Evolutionary conservation across 495 filamentous ascomycete species (phyloP), one percentile per base, ranked within the genome.

Genomic region (Parathielavia hyrcaniae): DNA sequence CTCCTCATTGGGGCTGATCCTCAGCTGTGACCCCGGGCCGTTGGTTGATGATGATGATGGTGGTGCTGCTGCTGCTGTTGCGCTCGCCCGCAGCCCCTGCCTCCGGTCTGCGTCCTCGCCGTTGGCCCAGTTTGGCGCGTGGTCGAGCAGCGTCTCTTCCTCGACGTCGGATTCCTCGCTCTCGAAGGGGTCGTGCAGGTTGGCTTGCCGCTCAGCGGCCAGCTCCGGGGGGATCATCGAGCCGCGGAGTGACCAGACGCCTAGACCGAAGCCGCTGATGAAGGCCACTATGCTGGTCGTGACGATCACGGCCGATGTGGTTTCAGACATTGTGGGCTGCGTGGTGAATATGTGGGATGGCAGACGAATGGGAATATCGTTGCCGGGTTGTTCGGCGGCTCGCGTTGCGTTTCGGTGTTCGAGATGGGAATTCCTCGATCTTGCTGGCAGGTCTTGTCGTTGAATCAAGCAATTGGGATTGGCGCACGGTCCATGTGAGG

Each of bases 241-340:
- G 32, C 80, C 80, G 17, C 73, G 68, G 43, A 78, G 73, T 10
- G 79, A 71, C 61, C 73, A 78, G 59, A 81, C 62, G 54, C 78
- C 80, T 9, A 83, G 67, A 40, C 82, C 66, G 58, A 86, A 90
- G 55, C 87, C 85, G 0, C 82, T 67, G 49, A 87, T 50, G 26
- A 88, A 81, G 30, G 83, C 79, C 10, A 85, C 67, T 45, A 89
- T 74, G 53, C 79, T 79, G 60, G 87, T 87, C 52, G 82, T 75
- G 30, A 87, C 69, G 54, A 90, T 74, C 49, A 75, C 58, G 17
- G 44, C 45, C 20, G 67, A 53, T 46, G 59, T 17, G 0, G 36
- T 34, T 32, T 57, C 54, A 35, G 54, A 57, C 54, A 57, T 57
- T 7, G 14, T 35, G 45, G 35, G 17, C 6, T 22, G 9, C 2